A percentile compares a stretch with the other conserved stretches of the same genome.
These are phyloP conservation scores for Aspergillus caelatus DNA, from an alignment of 2,329 filamentous ascomycete genomes.

Conservation along the genomic window DNA sequence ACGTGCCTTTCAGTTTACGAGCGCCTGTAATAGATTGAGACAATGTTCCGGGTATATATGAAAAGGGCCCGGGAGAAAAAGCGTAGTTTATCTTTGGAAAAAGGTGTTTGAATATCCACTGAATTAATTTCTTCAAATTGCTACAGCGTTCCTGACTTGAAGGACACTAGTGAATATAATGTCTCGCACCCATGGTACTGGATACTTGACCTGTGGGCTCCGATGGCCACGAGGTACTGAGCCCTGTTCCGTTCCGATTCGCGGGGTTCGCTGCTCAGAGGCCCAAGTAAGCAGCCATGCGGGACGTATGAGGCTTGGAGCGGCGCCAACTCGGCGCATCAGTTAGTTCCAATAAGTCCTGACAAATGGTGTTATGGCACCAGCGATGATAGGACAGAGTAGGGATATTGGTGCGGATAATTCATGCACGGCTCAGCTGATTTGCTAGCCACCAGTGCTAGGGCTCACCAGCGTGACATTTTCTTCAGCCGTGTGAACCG, in stretches of 20 bases:
- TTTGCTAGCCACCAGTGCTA: not conserved
- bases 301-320: slow-evolving; percentile 3
- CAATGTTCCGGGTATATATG: not conserved
- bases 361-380: not conserved
- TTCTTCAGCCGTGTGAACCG: slow-evolving; percentile 3
- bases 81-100: not conserved
- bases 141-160: not conserved
- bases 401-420: not conserved
- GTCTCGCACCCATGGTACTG: not conserved
- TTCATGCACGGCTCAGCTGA: not conserved
- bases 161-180: not conserved
- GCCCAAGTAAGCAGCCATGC: not conserved
- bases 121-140: not conserved
- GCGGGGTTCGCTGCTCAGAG: not conserved
- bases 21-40: not conserved
- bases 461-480: not conserved
- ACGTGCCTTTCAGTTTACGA: not conserved
- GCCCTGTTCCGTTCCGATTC: slow-evolving; percentile 3
- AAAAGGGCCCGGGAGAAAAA: not conserved
- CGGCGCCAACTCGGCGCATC: not conserved
- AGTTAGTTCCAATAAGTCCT: not conserved
- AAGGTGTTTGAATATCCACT: not conserved
- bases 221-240: slow-evolving; percentile 6
- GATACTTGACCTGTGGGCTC: not conserved
- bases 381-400: not conserved